Percentiles rank a stretch among this genome's conserved stretches.
These are phyloP conservation scores for Camellia oleifera DNA, from an alignment of 179 eudicot species.

Conservation along the genomic window DNA sequence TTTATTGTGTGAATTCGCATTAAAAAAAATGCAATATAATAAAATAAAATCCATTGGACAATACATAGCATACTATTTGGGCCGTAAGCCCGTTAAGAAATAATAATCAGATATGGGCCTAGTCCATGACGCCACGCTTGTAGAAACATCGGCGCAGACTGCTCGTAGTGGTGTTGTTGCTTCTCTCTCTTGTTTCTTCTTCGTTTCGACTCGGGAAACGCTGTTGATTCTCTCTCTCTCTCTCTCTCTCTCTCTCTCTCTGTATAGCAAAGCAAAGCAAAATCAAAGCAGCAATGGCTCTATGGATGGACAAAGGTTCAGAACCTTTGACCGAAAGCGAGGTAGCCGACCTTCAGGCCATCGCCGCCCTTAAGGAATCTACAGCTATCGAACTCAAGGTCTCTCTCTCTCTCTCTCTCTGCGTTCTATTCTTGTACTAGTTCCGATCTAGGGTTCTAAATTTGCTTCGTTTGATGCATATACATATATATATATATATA, in stretches of 20 bases:
- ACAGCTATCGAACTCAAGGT: conserved; percentile 93
- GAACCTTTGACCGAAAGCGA: conserved; percentile 70
- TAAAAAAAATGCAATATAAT: too few relatives aligned
- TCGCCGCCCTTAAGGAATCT: conserved; percentile 73
- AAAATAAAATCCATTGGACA: too few relatives aligned
- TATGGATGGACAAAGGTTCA: conserved; percentile 68
- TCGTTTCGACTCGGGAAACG: background rate
- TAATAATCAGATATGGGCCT: background rate
- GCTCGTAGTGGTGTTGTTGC: background rate
- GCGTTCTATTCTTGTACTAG: background rate
- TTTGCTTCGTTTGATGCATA: background rate
- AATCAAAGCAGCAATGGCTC: conserved; percentile 46
- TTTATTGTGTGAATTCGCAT: too few relatives aligned
- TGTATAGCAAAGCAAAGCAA: background rate
- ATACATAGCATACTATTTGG: too few relatives aligned
- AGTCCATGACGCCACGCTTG: background rate
- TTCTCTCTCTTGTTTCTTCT: background rate
- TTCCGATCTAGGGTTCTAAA: background rate
- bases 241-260: background rate
- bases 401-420: background rate
- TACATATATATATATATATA: background rate
- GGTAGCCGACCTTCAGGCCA: conserved; percentile 66
- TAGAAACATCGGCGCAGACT: background rate
- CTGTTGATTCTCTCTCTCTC: background rate
- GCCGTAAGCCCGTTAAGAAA: too few relatives aligned